These are phyloP conservation scores for Vaccinium darrowii DNA, from an alignment of 148 eudicot genomes.

Conservation along the genomic window DNA sequence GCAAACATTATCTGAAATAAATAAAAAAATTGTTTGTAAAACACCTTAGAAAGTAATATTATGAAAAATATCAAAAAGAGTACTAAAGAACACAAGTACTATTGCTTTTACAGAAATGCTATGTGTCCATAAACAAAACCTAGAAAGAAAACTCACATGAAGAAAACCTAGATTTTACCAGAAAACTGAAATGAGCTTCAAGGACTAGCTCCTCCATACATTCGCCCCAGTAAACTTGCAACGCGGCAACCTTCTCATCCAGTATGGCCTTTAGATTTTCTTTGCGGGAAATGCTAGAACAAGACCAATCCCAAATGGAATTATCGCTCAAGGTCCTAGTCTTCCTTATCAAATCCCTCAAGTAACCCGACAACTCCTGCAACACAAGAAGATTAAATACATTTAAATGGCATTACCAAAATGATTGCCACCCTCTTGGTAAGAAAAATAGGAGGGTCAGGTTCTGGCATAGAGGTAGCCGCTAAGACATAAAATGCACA, in stretches of 20 bases:
- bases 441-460: neutral
- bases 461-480: neutral
- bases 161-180: no score
- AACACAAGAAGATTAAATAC: conserved; percentile 6
- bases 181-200: conserved; percentile 46
- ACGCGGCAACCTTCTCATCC: conserved; percentile 77
- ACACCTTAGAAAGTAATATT: no score
- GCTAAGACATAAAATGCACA: neutral
- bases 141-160: no score
- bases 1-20: no score
- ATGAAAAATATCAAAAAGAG: no score
- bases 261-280: conserved; percentile 77
- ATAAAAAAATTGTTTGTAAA: no score
- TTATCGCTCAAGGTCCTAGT: conserved; percentile 72
- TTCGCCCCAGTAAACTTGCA: conserved; percentile 92
- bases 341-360: conserved; percentile 81
- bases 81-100: no score
- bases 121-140: no score
- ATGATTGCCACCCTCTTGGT: neutral
- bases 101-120: no score
- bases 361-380: conserved; percentile 80
- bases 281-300: conserved; percentile 84
- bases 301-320: conserved; percentile 80
- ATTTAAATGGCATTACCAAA: neutral
- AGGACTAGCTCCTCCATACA: conserved; percentile 63